phyloP scores from a whole-genome alignment of 441 rosid genomes.

The Jatropha multifida region DNA sequence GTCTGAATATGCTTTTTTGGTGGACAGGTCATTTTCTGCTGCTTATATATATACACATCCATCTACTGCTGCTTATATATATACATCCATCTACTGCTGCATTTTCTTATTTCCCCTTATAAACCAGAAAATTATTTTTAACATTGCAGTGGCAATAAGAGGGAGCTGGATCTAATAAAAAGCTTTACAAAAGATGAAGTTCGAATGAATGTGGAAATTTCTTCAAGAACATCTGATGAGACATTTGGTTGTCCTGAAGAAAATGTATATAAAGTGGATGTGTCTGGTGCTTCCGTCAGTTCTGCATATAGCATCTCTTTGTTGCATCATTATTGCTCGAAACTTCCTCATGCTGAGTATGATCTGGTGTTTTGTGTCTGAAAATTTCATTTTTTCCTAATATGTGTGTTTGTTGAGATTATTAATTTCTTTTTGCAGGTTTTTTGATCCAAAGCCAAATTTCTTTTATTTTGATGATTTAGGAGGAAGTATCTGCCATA shows the following conservation, averaged over 20 bases:
- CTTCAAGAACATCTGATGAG: slow-evolving; percentile 63
- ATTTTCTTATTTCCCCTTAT: slow-evolving; percentile 10
- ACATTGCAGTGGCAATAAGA: slow-evolving; percentile 68
- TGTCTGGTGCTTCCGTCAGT: slow-evolving; percentile 79
- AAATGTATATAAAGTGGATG: slow-evolving; percentile 64
- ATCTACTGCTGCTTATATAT: neutral
- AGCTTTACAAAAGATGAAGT: slow-evolving; percentile 59
- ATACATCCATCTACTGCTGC: slow-evolving; percentile 20
- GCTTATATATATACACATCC: slow-evolving; percentile 1
- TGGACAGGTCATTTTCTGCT: slow-evolving; percentile 64
- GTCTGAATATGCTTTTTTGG: slow-evolving; percentile 96
- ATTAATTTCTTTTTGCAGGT: slow-evolving; percentile 52
- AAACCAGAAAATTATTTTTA: slow-evolving; percentile 24
- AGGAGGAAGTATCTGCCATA: slow-evolving; percentile 71
- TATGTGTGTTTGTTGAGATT: slow-evolving; percentile 18
- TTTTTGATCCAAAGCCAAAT: slow-evolving; percentile 76
- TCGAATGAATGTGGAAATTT: slow-evolving; percentile 76
- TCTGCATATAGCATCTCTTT: slow-evolving; percentile 85
- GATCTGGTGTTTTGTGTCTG: slow-evolving; percentile 26
- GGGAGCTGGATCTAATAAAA: slow-evolving; percentile 70
- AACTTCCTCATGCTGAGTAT: slow-evolving; percentile 96
- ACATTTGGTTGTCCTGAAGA: slow-evolving; percentile 49
- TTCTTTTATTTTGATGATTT: slow-evolving; percentile 70
- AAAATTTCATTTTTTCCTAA: neutral
- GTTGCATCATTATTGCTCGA: slow-evolving; percentile 80